phyloP scores from a whole-genome alignment of 108 stramenopile species.

The Asterionellopsis glacialis region DNA sequence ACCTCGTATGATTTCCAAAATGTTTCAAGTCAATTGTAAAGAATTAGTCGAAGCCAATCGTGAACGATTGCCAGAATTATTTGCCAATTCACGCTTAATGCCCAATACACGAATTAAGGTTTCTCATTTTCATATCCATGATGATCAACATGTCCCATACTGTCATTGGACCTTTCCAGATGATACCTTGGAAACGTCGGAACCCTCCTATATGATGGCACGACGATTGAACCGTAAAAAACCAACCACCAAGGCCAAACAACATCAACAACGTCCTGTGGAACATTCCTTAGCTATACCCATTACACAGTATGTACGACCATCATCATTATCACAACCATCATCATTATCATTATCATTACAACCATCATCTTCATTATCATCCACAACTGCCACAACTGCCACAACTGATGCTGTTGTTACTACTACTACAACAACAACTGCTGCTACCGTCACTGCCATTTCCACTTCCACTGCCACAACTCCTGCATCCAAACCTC shows the following conservation, averaged over 20 bases:
- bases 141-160: constrained; percentile 58
- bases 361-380: background rate
- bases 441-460: no score
- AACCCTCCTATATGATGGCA: constrained; percentile 88
- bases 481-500: background rate
- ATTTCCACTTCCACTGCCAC: background rate
- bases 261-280: constrained; percentile 32
- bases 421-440: constrained; percentile 15
- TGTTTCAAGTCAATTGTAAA: constrained; percentile 47
- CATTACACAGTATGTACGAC: constrained; percentile 31
- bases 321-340: constrained; percentile 10
- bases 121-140: constrained; percentile 57
- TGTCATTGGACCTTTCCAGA: constrained; percentile 90
- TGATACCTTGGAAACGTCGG: constrained; percentile 51
- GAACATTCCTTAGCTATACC: constrained; percentile 56
- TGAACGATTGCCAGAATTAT: constrained; percentile 52
- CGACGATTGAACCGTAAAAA: constrained; percentile 59
- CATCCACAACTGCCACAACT: background rate
- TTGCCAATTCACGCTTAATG: constrained; percentile 51
- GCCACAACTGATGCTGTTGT: no score
- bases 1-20: constrained; percentile 68
- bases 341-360: constrained; percentile 3
- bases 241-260: constrained; percentile 13
- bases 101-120: constrained; percentile 72
- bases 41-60: constrained; percentile 65